phyloP scores from a whole-genome alignment of 192 early-diverging fungal species.

The Funneliformis mosseae region DNA sequence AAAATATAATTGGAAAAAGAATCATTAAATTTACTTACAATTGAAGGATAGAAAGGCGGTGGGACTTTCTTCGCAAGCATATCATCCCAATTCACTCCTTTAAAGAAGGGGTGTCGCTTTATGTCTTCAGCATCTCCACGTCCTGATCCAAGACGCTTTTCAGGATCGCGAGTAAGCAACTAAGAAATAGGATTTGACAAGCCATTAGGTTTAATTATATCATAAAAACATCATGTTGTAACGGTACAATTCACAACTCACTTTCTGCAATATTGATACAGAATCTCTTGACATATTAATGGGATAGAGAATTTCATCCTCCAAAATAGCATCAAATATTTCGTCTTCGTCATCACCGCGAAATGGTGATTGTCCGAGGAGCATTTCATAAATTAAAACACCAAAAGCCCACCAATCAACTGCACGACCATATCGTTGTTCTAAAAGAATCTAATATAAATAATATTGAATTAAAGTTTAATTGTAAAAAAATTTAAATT shows the following conservation, averaged over 20 bases:
- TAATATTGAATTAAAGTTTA: neutral
- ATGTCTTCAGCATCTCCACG: slow-evolving; percentile 90
- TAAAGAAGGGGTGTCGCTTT: slow-evolving; percentile 92
- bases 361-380: slow-evolving; percentile 92
- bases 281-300: slow-evolving; percentile 93
- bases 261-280: slow-evolving; percentile 87
- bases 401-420: slow-evolving; percentile 99
- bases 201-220: neutral
- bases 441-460: slow-evolving; percentile 69
- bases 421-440: slow-evolving; percentile 94
- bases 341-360: slow-evolving; percentile 95
- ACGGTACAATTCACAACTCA: slow-evolving; percentile 29
- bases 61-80: slow-evolving; percentile 84
- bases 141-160: slow-evolving; percentile 80
- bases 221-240: neutral
- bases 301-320: slow-evolving; percentile 94
- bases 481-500: neutral
- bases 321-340: slow-evolving; percentile 97
- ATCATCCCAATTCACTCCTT: slow-evolving; percentile 94
- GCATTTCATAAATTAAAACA: slow-evolving; percentile 87
- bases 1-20: neutral
- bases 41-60: slow-evolving; percentile 89
- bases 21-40: slow-evolving; percentile 54
- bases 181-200: slow-evolving; percentile 34
- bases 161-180: slow-evolving; percentile 88